Conservation (phyloP, 306 rosid genomes). For the Sechiopsis laciniata region DNA sequence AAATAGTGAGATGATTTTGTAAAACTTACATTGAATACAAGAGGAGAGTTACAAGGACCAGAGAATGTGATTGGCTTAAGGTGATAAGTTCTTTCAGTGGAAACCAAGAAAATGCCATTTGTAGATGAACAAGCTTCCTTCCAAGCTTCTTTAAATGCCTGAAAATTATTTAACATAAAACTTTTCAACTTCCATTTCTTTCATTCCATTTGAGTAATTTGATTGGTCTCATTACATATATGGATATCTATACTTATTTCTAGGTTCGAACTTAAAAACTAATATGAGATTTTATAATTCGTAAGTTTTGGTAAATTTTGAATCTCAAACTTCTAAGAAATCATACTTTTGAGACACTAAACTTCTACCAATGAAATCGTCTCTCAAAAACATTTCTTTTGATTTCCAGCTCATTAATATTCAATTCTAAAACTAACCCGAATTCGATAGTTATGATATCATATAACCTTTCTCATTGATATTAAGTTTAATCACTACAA, state of each 20-base stretch:
- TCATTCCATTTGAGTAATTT: neutral
- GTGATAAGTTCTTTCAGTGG: slow-evolving; percentile 33
- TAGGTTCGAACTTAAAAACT: too few relatives aligned
- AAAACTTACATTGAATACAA: slow-evolving; percentile 37
- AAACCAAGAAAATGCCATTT: slow-evolving; percentile 41
- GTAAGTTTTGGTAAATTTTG: too few relatives aligned
- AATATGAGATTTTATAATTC: too few relatives aligned
- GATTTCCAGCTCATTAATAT: too few relatives aligned
- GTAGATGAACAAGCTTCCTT: slow-evolving; percentile 49
- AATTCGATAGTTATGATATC: neutral
- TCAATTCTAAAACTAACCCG: too few relatives aligned
- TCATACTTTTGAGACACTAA: too few relatives aligned
- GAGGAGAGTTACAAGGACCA: slow-evolving; percentile 58
- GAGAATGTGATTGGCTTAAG: slow-evolving; percentile 60
- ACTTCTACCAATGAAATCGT: too few relatives aligned
- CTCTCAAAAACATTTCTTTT: too few relatives aligned
- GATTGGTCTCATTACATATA: too few relatives aligned
- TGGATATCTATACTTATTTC: too few relatives aligned
- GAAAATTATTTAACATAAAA: neutral
- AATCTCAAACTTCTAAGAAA: too few relatives aligned
- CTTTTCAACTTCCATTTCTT: neutral
- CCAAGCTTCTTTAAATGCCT: slow-evolving; percentile 75
- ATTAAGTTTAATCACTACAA: neutral
- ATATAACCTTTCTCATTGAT: neutral
- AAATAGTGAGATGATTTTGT: neutral